phyloP scores from a whole-genome alignment of 2,329 filamentous ascomycete genomes.

The Taxawa tesnikishii region DNA sequence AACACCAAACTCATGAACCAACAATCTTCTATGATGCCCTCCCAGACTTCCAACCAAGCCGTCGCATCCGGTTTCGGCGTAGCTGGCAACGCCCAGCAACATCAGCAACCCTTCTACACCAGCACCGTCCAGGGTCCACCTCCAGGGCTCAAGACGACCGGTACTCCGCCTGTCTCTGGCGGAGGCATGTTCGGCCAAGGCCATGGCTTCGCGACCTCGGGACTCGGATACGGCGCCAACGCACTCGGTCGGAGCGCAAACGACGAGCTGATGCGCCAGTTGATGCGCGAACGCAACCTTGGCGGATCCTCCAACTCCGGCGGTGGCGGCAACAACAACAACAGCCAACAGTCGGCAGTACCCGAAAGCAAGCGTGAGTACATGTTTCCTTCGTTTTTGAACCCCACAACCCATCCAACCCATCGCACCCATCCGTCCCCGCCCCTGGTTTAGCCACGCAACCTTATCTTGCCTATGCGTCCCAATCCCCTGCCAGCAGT shows the following conservation, averaged over 20 bases:
- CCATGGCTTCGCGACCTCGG: constrained; percentile 63
- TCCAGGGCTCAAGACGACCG: constrained; percentile 87
- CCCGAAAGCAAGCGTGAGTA: constrained; percentile 99
- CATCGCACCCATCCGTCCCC: constrained; percentile 76
- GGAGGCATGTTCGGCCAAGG: constrained; percentile 82
- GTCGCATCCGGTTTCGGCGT: too few species aligned
- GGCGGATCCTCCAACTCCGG: constrained; percentile 60
- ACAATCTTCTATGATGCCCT: constrained; percentile 74
- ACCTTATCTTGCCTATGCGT: constrained; percentile 83
- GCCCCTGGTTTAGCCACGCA: constrained; percentile 80
- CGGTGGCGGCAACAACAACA: too few species aligned
- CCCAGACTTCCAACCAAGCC: constrained; percentile 35
- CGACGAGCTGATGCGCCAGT: constrained; percentile 67
- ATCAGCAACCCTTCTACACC: constrained; percentile 58
- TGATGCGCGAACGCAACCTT: constrained; percentile 52
- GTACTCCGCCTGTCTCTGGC: constrained; percentile 73
- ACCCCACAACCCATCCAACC: constrained; percentile 75
- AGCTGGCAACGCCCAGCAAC: too few species aligned
- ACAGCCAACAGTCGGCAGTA: too few species aligned
- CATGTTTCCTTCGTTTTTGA: constrained; percentile 84
- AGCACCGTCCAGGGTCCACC: constrained; percentile 84
- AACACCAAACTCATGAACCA: constrained; percentile 74
- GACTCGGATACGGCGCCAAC: constrained; percentile 46
- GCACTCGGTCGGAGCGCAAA: constrained; percentile 54
- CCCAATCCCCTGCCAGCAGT: constrained; percentile 81